Conservation (phyloP, 495 filamentous ascomycete genomes). For the Emericellopsis terricola region DNA sequence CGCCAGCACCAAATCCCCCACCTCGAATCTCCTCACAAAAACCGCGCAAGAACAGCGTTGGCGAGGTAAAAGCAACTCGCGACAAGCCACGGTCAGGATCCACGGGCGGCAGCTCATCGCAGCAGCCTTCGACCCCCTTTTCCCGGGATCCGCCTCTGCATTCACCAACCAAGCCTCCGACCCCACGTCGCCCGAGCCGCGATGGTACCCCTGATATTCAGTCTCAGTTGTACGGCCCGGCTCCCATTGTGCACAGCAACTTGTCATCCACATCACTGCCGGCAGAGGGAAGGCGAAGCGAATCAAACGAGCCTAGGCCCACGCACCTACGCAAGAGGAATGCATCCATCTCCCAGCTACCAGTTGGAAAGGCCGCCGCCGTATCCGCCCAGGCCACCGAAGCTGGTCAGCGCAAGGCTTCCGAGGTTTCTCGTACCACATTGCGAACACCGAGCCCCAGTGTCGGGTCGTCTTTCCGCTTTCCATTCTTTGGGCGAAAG, state of each 20-base stretch:
- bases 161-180: slow-evolving; percentile 13
- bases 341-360: slow-evolving; percentile 10
- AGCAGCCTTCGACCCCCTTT: slow-evolving; percentile 7
- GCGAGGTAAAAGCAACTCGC: not conserved
- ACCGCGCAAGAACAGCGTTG: slow-evolving; percentile 18
- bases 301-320: slow-evolving; percentile 4
- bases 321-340: slow-evolving; percentile 10
- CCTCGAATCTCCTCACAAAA: slow-evolving; percentile 45
- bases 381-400: too few relatives aligned
- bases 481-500: slow-evolving; percentile 61
- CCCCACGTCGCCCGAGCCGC: slow-evolving; percentile 56
- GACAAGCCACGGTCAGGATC: not conserved
- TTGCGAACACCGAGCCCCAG: slow-evolving; percentile 30
- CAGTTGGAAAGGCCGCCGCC: slow-evolving; percentile 17
- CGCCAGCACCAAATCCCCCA: slow-evolving; percentile 41
- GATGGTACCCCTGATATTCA: slow-evolving; percentile 55
- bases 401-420: too few relatives aligned
- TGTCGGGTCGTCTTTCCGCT: slow-evolving; percentile 30
- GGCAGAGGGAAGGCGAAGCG: slow-evolving; percentile 20
- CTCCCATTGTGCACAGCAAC: slow-evolving; percentile 66
- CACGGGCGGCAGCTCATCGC: slow-evolving; percentile 7
- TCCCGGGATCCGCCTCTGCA: slow-evolving; percentile 12
- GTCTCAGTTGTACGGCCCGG: slow-evolving; percentile 34
- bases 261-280: slow-evolving; percentile 32
- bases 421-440: slow-evolving; percentile 10